These are phyloP conservation scores for Penicillium odoratum DNA, from an alignment of 495 filamentous ascomycete species.

Conservation along the genomic window DNA sequence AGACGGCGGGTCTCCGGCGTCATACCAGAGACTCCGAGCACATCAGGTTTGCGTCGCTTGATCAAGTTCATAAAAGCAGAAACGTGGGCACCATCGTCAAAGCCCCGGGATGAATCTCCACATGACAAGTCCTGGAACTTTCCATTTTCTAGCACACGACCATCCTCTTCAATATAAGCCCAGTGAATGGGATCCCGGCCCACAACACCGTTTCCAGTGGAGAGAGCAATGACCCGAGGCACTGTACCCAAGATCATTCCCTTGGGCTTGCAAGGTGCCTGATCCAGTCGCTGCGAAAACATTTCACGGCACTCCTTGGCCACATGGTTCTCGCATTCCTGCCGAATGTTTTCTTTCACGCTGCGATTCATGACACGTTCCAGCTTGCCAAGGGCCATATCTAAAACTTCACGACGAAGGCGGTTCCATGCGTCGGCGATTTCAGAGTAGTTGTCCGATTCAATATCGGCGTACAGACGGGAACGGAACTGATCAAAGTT, in stretches of 20 bases:
- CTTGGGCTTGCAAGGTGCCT: slow-evolving; percentile 92
- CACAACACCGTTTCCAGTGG: slow-evolving; percentile 72
- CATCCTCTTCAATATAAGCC: slow-evolving; percentile 92
- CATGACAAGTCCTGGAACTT: slow-evolving; percentile 75
- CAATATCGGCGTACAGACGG: slow-evolving; percentile 75
- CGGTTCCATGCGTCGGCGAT: slow-evolving; percentile 94
- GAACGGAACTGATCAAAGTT: slow-evolving; percentile 70
- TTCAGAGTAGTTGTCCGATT: slow-evolving; percentile 92
- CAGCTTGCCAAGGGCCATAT: slow-evolving; percentile 78
- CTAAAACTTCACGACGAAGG: slow-evolving; percentile 77
- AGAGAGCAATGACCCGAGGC: slow-evolving; percentile 81
- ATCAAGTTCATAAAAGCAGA: slow-evolving; percentile 72
- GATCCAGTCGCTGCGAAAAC: slow-evolving; percentile 85
- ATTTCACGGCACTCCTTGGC: slow-evolving; percentile 78
- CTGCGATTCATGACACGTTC: slow-evolving; percentile 80
- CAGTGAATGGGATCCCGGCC: slow-evolving; percentile 80
- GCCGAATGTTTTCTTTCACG: slow-evolving; percentile 89
- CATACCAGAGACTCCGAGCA: slow-evolving; percentile 87
- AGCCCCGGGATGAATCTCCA: slow-evolving; percentile 64
- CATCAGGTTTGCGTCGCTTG: slow-evolving; percentile 76
- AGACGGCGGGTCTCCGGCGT: slow-evolving; percentile 83
- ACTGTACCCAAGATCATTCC: slow-evolving; percentile 88
- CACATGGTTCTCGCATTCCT: slow-evolving; percentile 87
- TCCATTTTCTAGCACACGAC: slow-evolving; percentile 81
- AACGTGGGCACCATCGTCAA: slow-evolving; percentile 61